Percentiles rank a stretch among this genome's conserved stretches.
Conservation (phyloP, 2,329 filamentous ascomycete genomes). For the Bipolaris bicolor region DNA sequence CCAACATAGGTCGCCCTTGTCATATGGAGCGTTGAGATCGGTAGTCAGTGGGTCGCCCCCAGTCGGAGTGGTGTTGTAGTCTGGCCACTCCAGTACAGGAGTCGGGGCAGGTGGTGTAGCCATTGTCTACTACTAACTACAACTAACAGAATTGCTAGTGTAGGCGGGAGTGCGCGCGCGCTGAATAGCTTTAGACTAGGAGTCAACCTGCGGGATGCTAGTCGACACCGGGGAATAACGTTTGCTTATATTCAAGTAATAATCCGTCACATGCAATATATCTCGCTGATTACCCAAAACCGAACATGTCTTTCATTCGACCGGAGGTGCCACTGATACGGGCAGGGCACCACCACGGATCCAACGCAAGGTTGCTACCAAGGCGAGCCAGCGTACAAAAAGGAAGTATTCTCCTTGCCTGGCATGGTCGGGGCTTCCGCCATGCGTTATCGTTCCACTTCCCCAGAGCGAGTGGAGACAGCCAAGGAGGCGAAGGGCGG, state of each 20-base stretch:
- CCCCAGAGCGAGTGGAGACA: constrained; percentile 22
- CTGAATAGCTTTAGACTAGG: neutral
- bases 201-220: neutral
- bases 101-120: constrained; percentile 36
- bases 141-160: neutral
- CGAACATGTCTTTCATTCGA: neutral
- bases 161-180: neutral
- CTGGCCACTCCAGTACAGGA: constrained; percentile 52
- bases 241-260: neutral
- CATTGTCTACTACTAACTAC: constrained; percentile 19
- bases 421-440: constrained; percentile 21
- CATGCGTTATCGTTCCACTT: constrained; percentile 34
- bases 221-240: neutral
- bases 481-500: constrained; percentile 32
- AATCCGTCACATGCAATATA: constrained; percentile 19
- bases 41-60: constrained; percentile 55
- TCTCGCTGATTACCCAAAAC: constrained; percentile 5
- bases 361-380: neutral
- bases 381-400: neutral
- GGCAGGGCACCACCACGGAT: constrained; percentile 1
- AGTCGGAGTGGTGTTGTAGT: constrained; percentile 49
- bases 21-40: constrained; percentile 54
- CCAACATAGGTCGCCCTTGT: constrained; percentile 57
- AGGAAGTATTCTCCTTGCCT: constrained; percentile 23
- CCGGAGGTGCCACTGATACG: constrained; percentile 9